Percentiles rank a stretch among this genome's conserved stretches.
Evolutionary conservation across 1,284 basidiomycete genomes (phyloP).

Genomic region (Wolfiporia cocos): DNA sequence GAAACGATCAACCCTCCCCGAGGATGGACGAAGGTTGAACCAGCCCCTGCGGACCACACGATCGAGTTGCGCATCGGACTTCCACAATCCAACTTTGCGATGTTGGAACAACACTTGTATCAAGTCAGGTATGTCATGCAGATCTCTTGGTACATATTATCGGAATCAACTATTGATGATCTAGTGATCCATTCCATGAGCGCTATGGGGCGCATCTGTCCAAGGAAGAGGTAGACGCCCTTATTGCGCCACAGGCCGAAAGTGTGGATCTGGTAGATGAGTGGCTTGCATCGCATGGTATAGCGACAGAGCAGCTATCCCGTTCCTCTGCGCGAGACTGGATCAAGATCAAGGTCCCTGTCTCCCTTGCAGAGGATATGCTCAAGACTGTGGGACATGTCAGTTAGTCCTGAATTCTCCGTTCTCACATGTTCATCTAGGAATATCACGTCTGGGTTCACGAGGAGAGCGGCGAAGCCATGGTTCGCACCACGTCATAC

Average conservation of each 20-base stretch:
- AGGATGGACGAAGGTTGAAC: conserved; percentile 43
- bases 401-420: no score
- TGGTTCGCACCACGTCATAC: conserved; percentile 64
- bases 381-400: conserved; percentile 50
- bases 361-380: conserved; percentile 60
- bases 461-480: conserved; percentile 39
- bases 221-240: conserved; percentile 53
- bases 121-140: conserved; percentile 48
- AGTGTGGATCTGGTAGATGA: conserved; percentile 48
- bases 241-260: conserved; percentile 52
- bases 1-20: conserved; percentile 39
- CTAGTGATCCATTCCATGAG: conserved; percentile 40
- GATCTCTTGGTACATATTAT: neutral
- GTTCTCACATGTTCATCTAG: no score
- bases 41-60: conserved; percentile 39
- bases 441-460: conserved; percentile 61
- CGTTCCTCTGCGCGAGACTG: conserved; percentile 65
- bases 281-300: conserved; percentile 56
- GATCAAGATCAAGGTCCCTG: conserved; percentile 57
- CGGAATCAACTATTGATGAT: neutral
- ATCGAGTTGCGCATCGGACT: conserved; percentile 61
- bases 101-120: conserved; percentile 55
- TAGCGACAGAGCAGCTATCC: conserved; percentile 38
- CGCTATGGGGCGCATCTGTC: conserved; percentile 67
- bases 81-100: conserved; percentile 53